These are phyloP conservation scores for Halophytophthora batemanensis DNA, from an alignment of 352 stramenopile genomes.

Conservation along the genomic window DNA sequence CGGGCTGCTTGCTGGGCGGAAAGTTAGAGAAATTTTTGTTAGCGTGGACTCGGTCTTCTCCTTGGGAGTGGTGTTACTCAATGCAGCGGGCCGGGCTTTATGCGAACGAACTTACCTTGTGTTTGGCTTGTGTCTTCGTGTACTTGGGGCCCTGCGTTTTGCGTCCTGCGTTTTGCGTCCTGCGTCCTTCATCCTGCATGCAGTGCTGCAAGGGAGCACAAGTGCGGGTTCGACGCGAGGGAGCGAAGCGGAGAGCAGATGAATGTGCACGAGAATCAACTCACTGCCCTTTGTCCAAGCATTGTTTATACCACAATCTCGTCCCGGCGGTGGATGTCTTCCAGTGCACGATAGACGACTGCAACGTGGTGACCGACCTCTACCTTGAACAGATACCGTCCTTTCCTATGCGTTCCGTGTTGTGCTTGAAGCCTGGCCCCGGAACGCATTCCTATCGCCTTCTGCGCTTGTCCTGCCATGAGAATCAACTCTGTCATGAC, in stretches of 20 bases:
- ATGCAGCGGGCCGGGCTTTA: constrained; percentile 58
- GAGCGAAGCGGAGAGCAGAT: no score
- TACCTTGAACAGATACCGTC: background rate
- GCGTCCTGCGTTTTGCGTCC: no score
- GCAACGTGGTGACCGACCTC: background rate
- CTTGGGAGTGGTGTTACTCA: constrained; percentile 78
- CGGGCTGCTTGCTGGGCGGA: constrained; percentile 24
- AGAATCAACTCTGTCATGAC: constrained; percentile 12
- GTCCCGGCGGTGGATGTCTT: no score
- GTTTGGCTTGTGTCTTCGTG: constrained; percentile 3
- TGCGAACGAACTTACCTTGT: constrained; percentile 49
- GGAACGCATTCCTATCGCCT: background rate
- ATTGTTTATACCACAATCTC: background rate
- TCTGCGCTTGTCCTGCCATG: background rate
- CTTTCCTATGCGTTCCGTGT: background rate
- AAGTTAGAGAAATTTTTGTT: constrained; percentile 83
- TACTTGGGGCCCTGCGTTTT: no score
- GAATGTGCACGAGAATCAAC: no score
- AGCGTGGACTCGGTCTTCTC: constrained; percentile 53
- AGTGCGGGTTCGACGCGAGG: no score
- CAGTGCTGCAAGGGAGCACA: no score
- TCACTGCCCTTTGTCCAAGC: background rate
- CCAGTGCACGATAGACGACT: no score
- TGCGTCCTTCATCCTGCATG: no score
- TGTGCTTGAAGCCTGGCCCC: background rate